Evolutionary conservation across 768 basidiomycete species (phyloP), one percentile per base, ranked within the genome.

Genomic region (Russula foetens): DNA sequence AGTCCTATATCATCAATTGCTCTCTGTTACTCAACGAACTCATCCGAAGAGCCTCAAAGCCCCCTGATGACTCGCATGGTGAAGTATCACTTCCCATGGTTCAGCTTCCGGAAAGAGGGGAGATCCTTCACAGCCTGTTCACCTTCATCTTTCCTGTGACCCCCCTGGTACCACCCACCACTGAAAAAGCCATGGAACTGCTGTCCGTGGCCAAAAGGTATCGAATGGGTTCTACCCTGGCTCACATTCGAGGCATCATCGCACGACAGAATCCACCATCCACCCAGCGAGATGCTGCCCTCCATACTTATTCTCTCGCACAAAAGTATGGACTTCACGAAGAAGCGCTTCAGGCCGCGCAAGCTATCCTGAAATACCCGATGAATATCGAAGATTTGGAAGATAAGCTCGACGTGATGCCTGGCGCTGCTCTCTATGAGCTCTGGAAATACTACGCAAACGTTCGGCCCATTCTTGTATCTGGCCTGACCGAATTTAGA

Each of bases 91-190:
- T 48, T 14, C 28, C 59, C 5, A 21, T 45, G 0, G 12, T 62
- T 26, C 21, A 52, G 4, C 29, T 62, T 4, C 45, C 23, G 2
- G 49, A 62, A 39, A 57, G 14, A 12, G 38, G 44, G 4, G 12
- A 6, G 4, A 57, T 44, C 35, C 50, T 57, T 26, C 21, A 38
- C 29, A 31, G 3, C 28, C 60, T 62, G n/a, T 38, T 62, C 49
- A 62, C 60, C 6, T 57, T 62, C 19, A 41, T 57, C 8, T 47
- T 62, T 21, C 56, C 50, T 8, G 44, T 57, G 23, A 2, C 28
- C 6, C 33, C 45, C 9, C 0, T 41, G 44, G 21, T 57, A 9
- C 60, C 45, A 17, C 8, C 50, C 0, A 47, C 23, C 14, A 21
- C 35, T 3, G 60, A 62, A 26, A 44, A 26, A 24, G 43, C 9